phyloP scores from a whole-genome alignment of 2,329 filamentous ascomycete species.

The Polychaeton citri region DNA sequence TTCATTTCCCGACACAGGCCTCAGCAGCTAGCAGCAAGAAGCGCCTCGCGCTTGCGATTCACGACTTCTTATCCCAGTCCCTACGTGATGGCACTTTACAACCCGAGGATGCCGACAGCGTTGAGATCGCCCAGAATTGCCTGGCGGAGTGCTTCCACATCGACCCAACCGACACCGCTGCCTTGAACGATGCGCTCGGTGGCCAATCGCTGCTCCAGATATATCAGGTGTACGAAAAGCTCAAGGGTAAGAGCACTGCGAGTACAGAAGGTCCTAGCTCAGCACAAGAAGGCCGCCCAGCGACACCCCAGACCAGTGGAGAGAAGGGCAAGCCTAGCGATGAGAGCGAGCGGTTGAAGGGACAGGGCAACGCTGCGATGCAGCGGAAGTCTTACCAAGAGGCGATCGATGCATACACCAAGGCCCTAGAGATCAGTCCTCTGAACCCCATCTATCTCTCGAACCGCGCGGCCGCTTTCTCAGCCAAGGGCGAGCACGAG shows the following conservation, averaged over 20 bases:
- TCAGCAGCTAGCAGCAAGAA: slow-evolving; percentile 29
- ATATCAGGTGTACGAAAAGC: slow-evolving; percentile 92
- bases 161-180: slow-evolving; percentile 62
- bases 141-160: slow-evolving; percentile 94
- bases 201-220: slow-evolving; percentile 80
- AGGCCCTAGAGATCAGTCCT: slow-evolving; percentile 69
- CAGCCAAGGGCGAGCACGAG: slow-evolving; percentile 69
- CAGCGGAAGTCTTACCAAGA: slow-evolving; percentile 74
- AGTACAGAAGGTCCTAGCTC: slow-evolving; percentile 30
- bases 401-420: slow-evolving; percentile 78
- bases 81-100: slow-evolving; percentile 78
- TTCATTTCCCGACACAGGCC: too few species aligned
- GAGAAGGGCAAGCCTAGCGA: slow-evolving; percentile 39
- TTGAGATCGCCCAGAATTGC: slow-evolving; percentile 89
- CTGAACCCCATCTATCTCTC: slow-evolving; percentile 92
- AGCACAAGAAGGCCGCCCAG: slow-evolving; percentile 16
- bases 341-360: slow-evolving; percentile 80
- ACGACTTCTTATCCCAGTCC: slow-evolving; percentile 82
- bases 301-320: slow-evolving; percentile 24
- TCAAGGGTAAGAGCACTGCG: slow-evolving; percentile 52
- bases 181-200: slow-evolving; percentile 65
- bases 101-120: slow-evolving; percentile 78
- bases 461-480: slow-evolving; percentile 91
- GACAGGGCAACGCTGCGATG: slow-evolving; percentile 88
- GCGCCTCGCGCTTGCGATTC: slow-evolving; percentile 91